Conservation (phyloP, 306 rosid species). For the Sindora glabra region DNA sequence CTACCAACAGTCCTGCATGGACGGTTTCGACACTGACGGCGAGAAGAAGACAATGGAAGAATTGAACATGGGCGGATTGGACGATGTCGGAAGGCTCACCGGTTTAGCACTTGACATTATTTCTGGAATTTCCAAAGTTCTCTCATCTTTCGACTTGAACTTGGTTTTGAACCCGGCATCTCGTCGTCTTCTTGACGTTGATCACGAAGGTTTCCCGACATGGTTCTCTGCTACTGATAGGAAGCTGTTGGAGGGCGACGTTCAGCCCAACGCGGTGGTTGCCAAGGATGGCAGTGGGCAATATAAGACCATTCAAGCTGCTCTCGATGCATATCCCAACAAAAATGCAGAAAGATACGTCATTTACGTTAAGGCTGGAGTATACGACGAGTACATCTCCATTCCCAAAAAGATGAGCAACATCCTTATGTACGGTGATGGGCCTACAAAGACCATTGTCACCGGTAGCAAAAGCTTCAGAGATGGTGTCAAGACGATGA, state of each 20-base stretch:
- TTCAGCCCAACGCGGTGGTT: conserved; percentile 47
- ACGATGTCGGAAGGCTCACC: conserved; percentile 16
- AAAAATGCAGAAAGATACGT: conserved; percentile 20
- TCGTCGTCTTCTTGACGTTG: conserved; percentile 30
- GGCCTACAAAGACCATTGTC: conserved; percentile 42
- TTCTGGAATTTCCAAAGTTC: conserved; percentile 9
- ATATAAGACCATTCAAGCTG: conserved; percentile 32
- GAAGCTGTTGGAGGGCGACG: conserved; percentile 34
- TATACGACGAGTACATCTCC: conserved; percentile 30
- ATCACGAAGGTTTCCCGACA: conserved; percentile 27
- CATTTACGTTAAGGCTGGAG: conserved; percentile 42
- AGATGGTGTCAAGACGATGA: conserved; percentile 27
- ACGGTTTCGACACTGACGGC: not conserved
- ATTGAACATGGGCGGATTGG: not conserved
- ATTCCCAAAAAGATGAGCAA: conserved; percentile 15
- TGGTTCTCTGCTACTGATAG: conserved; percentile 41
- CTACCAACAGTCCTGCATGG: not conserved
- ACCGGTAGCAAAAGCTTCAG: conserved; percentile 37
- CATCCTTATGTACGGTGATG: conserved; percentile 50
- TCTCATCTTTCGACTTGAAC: conserved; percentile 11
- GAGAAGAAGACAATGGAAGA: not conserved
- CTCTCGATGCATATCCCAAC: conserved; percentile 38
- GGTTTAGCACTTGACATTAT: conserved; percentile 40
- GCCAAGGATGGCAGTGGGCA: conserved; percentile 51
- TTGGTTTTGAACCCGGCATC: conserved; percentile 6